Evolutionary conservation across 305 asterid genomes (phyloP).

Genomic region (Euphrasia arctica): DNA sequence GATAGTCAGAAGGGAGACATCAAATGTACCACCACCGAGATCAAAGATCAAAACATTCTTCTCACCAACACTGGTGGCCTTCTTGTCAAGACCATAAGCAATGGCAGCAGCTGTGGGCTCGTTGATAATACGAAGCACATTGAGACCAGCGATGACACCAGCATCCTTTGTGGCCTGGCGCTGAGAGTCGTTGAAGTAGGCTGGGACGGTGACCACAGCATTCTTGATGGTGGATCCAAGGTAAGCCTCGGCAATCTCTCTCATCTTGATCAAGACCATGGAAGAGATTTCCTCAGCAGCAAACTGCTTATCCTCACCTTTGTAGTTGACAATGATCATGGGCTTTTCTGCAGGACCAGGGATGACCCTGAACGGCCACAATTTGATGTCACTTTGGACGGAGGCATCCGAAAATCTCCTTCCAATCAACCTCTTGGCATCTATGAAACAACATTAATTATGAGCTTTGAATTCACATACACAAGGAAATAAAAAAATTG

Average conservation of each 20-base stretch:
- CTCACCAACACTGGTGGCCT: slow-evolving; percentile 81
- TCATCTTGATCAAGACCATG: slow-evolving; percentile 82
- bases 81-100: slow-evolving; percentile 83
- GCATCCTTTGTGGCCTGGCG: slow-evolving; percentile 92
- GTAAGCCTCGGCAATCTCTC: slow-evolving; percentile 76
- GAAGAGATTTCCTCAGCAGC: slow-evolving; percentile 88
- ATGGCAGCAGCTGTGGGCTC: slow-evolving; percentile 91
- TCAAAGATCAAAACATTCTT: slow-evolving; percentile 78
- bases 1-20: slow-evolving; percentile 74
- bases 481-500: neutral
- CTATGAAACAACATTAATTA: neutral
- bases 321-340: slow-evolving; percentile 65
- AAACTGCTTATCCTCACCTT: slow-evolving; percentile 78
- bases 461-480: neutral
- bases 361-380: slow-evolving; percentile 26
- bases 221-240: slow-evolving; percentile 65
- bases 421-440: slow-evolving; percentile 22
- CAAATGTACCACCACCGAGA: slow-evolving; percentile 88
- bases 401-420: slow-evolving; percentile 5
- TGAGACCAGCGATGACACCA: slow-evolving; percentile 75
- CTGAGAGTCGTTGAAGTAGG: slow-evolving; percentile 76
- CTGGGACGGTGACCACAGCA: slow-evolving; percentile 85
- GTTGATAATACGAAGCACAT: slow-evolving; percentile 73
- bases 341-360: slow-evolving; percentile 87
- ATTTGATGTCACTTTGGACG: neutral